These are phyloP conservation scores for Stenogyne calaminthoides DNA, from an alignment of 305 asterid species.

Conservation along the genomic window DNA sequence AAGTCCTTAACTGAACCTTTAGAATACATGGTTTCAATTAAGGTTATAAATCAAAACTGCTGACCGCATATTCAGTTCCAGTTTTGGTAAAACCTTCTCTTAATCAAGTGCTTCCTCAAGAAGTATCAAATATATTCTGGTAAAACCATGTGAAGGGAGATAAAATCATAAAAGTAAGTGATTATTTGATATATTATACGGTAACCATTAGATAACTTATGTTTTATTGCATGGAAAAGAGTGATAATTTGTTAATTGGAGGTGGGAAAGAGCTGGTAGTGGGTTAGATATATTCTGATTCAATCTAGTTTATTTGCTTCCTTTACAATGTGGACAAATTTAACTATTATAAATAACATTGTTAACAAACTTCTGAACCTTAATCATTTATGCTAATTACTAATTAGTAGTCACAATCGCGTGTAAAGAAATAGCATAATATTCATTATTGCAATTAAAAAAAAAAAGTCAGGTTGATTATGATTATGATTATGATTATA, in stretches of 20 bases:
- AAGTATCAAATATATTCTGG: neutral
- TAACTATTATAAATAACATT: neutral
- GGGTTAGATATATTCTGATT: neutral
- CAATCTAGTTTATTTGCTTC: neutral
- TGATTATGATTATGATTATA: neutral
- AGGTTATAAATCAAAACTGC: neutral
- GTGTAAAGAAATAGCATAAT: conserved; percentile 5
- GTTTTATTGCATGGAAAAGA: neutral
- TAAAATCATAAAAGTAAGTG: neutral
- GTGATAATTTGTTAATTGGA: neutral
- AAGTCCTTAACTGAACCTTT: neutral
- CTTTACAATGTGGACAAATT: neutral
- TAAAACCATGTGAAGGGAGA: neutral
- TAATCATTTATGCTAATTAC: neutral
- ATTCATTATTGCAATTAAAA: neutral
- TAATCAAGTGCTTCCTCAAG: neutral
- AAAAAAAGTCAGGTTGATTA: conserved; percentile 13
- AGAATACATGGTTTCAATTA: neutral
- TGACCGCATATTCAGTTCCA: neutral
- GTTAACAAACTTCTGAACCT: neutral
- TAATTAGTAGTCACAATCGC: neutral
- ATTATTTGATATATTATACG: neutral
- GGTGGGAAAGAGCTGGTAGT: neutral
- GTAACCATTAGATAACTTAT: neutral
- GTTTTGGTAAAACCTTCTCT: neutral